Conservation (phyloP, 2,329 filamentous ascomycete species). For the Sphaceloma murrayae region DNA sequence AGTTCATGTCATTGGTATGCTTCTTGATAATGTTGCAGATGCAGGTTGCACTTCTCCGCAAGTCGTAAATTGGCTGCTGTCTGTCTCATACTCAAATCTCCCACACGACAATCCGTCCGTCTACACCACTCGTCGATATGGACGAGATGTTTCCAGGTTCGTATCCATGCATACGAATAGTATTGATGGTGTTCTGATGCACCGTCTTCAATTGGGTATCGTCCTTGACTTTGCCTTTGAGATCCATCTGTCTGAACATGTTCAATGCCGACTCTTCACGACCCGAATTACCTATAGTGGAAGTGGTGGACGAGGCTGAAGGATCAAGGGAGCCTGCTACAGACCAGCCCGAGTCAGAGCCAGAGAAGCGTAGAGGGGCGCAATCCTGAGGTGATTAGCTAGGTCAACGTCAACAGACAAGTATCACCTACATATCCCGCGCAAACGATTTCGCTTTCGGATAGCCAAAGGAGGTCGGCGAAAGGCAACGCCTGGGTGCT, state of each 20-base stretch:
- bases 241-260: slow-evolving; percentile 98
- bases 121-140: slow-evolving; percentile 58
- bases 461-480: slow-evolving; percentile 84
- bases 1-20: no score
- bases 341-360: slow-evolving; percentile 71
- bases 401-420: neutral
- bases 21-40: no score
- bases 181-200: slow-evolving; percentile 94
- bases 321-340: slow-evolving; percentile 70
- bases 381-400: slow-evolving; percentile 43
- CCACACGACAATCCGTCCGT: slow-evolving; percentile 42
- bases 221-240: slow-evolving; percentile 85
- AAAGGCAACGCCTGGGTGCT: slow-evolving; percentile 86
- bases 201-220: slow-evolving; percentile 91
- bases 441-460: slow-evolving; percentile 86
- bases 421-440: slow-evolving; percentile 63
- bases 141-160: slow-evolving; percentile 44
- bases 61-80: neutral
- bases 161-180: slow-evolving; percentile 62
- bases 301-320: slow-evolving; percentile 31
- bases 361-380: slow-evolving; percentile 83
- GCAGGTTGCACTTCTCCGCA: no score
- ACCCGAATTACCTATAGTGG: slow-evolving; percentile 36
- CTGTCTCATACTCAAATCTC: slow-evolving; percentile 28
- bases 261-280: slow-evolving; percentile 90